A percentile compares a stretch with the other conserved stretches of the same genome.
phyloP scores from a whole-genome alignment of 148 eudicot species.

The Oxyria digyna region DNA sequence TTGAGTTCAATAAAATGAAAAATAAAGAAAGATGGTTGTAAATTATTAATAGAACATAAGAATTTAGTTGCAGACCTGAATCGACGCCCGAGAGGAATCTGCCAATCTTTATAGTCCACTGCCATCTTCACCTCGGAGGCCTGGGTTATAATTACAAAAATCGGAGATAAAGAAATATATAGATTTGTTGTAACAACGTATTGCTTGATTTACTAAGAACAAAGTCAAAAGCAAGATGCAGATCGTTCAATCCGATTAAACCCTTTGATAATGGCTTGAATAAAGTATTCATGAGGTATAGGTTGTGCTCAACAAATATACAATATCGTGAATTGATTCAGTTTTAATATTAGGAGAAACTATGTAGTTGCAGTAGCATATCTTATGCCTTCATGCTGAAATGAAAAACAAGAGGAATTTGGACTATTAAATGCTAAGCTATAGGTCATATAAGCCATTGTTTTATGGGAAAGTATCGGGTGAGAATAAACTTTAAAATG shows the following conservation, averaged over 20 bases:
- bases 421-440: neutral
- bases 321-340: no score
- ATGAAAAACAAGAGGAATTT: neutral
- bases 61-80: slow-evolving; percentile 47
- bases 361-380: neutral
- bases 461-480: no score
- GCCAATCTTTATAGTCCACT: slow-evolving; percentile 99
- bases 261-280: no score
- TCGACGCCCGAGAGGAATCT: slow-evolving; percentile 94
- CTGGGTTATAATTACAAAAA: slow-evolving; percentile 23
- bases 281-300: no score
- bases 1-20: neutral
- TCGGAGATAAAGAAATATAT: neutral
- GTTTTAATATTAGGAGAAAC: neutral
- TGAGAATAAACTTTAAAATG: no score
- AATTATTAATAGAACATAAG: neutral
- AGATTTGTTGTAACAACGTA: neutral
- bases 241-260: no score
- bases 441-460: no score
- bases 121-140: slow-evolving; percentile 68
- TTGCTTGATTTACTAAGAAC: neutral
- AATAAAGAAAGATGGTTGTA: neutral
- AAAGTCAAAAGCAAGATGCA: neutral
- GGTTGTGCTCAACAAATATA: no score
- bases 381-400: neutral